Conservation (phyloP, 495 filamentous ascomycete species). For the Immersiella caudata region DNA sequence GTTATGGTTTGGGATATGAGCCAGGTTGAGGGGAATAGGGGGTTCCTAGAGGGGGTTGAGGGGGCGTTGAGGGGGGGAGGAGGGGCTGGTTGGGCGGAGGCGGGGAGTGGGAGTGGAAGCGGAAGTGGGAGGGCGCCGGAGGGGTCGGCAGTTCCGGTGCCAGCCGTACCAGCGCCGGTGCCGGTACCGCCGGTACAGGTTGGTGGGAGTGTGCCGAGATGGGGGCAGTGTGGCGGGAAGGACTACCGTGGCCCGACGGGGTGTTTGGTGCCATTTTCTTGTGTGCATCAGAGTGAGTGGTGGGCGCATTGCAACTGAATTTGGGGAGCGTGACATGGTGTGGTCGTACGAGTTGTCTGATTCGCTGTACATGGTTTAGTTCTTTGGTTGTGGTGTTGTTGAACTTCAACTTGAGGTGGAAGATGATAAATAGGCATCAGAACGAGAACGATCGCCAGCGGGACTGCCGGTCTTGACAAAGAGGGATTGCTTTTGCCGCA, state of each 20-base stretch:
- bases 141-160: background rate
- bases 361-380: too few relatives aligned
- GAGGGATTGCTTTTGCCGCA: too few relatives aligned
- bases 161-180: background rate
- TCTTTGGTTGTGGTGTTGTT: too few relatives aligned
- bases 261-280: background rate
- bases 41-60: slow-evolving; percentile 54
- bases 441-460: too few relatives aligned
- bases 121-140: slow-evolving; percentile 26
- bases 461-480: too few relatives aligned
- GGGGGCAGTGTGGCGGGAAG: background rate
- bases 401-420: too few relatives aligned
- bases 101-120: background rate
- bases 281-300: background rate
- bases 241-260: background rate
- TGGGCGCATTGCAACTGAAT: slow-evolving; percentile 7
- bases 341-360: too few relatives aligned
- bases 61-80: slow-evolving; percentile 27
- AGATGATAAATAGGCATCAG: too few relatives aligned
- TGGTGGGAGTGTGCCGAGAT: background rate
- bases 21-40: slow-evolving; percentile 61
- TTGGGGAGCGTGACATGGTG: too few relatives aligned
- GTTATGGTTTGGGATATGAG: slow-evolving; percentile 75
- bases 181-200: background rate
- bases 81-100: background rate